These are phyloP conservation scores for Mimosa bimucronata DNA, from an alignment of 306 rosid species.

Conservation along the genomic window DNA sequence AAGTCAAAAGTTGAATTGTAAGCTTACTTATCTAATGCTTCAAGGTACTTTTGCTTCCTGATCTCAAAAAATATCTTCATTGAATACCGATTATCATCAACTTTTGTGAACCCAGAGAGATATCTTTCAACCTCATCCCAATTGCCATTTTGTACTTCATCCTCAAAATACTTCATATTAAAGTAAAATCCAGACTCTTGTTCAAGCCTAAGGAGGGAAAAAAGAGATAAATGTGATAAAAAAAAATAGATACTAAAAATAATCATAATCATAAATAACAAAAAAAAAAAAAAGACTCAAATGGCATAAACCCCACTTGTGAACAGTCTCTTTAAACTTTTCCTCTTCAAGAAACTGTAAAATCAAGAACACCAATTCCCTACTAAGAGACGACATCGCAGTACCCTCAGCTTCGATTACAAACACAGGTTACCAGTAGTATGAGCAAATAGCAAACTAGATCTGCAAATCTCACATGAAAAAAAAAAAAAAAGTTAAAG, in stretches of 20 bases:
- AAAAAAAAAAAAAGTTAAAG: conserved; percentile 1
- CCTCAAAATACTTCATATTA: conserved; percentile 97
- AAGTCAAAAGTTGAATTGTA: conserved; percentile 26
- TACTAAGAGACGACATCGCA: conserved; percentile 93
- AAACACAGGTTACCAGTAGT: conserved; percentile 41
- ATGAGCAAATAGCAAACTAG: conserved; percentile 60
- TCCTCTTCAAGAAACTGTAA: conserved; percentile 98
- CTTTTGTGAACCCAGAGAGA: conserved; percentile 97
- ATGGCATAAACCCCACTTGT: conserved; percentile 69
- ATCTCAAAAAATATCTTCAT: conserved; percentile 99
- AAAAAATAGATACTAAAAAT: conserved; percentile 33
- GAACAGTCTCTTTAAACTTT: conserved; percentile 98
- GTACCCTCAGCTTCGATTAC: conserved; percentile 53
- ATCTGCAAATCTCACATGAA: conserved; percentile 55
- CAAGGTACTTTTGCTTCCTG: conserved; percentile 97
- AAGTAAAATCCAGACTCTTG: conserved; percentile 99
- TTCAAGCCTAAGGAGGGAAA: conserved; percentile 63
- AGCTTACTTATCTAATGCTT: conserved; percentile 96
- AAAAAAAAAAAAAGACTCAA: background rate
- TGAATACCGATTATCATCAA: conserved; percentile 94
- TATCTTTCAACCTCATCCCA: conserved; percentile 99
- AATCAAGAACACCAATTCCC: conserved; percentile 98
- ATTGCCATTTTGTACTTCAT: conserved; percentile 96
- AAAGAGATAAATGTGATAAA: conserved; percentile 42
- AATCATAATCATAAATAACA: conserved; percentile 25